phyloP scores from a whole-genome alignment of 2,329 filamentous ascomycete genomes.

The Alternaria tenuissima region DNA sequence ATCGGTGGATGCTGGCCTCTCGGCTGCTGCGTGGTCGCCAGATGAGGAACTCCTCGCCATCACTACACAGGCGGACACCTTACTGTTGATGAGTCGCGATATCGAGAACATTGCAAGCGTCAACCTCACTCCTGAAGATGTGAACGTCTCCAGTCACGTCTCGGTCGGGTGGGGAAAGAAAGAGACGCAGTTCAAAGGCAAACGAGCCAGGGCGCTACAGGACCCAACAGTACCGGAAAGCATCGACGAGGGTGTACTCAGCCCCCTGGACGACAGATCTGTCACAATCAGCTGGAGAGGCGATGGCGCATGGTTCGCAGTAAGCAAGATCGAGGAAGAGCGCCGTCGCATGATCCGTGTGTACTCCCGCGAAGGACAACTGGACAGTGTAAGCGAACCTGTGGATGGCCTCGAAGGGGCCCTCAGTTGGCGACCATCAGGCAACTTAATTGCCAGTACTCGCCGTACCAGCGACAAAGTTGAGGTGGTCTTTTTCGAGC shows the following conservation, averaged over 20 bases:
- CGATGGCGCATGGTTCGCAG: conserved; percentile 87
- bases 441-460: conserved; percentile 88
- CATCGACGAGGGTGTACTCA: conserved; percentile 82
- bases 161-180: conserved; percentile 98
- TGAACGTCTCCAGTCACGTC: conserved; percentile 89
- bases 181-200: conserved; percentile 97
- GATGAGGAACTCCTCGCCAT: conserved; percentile 92
- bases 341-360: conserved; percentile 83
- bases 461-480: conserved; percentile 74
- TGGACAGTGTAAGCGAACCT: conserved; percentile 94
- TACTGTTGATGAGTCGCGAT: conserved; percentile 90
- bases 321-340: conserved; percentile 78
- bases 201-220: conserved; percentile 81
- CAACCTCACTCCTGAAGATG: conserved; percentile 75
- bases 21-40: conserved; percentile 89
- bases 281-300: conserved; percentile 90
- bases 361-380: conserved; percentile 85
- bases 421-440: conserved; percentile 89
- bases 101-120: conserved; percentile 86
- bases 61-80: conserved; percentile 77
- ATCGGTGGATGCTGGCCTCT: conserved; percentile 90
- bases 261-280: conserved; percentile 73
- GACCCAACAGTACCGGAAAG: conserved; percentile 96
- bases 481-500: conserved; percentile 93
- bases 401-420: conserved; percentile 89